These are phyloP conservation scores for Alnus rubra DNA, from an alignment of 306 rosid species.

Conservation along the genomic window DNA sequence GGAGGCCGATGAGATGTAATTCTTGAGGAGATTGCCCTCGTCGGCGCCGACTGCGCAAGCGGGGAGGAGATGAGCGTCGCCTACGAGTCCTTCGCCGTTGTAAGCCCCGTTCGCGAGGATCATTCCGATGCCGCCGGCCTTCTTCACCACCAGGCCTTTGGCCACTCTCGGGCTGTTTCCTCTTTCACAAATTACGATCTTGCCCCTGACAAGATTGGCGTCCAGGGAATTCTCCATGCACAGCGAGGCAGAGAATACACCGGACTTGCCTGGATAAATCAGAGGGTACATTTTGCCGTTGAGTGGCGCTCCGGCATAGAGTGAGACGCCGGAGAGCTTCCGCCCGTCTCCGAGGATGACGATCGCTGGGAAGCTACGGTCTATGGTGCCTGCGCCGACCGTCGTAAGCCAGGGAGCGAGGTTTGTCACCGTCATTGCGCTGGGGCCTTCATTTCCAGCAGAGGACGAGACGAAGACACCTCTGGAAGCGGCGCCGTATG, in stretches of 20 bases:
- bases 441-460: conserved; percentile 85
- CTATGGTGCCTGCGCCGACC: conserved; percentile 90
- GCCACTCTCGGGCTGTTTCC: conserved; percentile 85
- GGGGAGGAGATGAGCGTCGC: conserved; percentile 82
- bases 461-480: conserved; percentile 83
- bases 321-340: conserved; percentile 66
- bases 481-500: conserved; percentile 72
- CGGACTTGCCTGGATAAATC: conserved; percentile 78
- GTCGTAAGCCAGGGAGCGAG: conserved; percentile 85
- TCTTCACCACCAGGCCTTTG: conserved; percentile 78
- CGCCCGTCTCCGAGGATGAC: conserved; percentile 60
- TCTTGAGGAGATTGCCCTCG: conserved; percentile 66
- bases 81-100: conserved; percentile 84
- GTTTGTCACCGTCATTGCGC: conserved; percentile 77
- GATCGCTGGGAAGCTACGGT: conserved; percentile 76
- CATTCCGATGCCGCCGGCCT: conserved; percentile 92
- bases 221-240: conserved; percentile 87
- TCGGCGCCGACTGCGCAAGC: conserved; percentile 73
- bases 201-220: conserved; percentile 59
- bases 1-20: conserved; percentile 47
- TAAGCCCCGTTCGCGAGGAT: conserved; percentile 72
- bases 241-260: conserved; percentile 59
- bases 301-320: conserved; percentile 66
- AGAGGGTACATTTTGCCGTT: conserved; percentile 62
- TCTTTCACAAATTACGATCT: conserved; percentile 79